These are phyloP conservation scores for Chlorella vulgaris DNA, from an alignment of 139 green algal genomes.

Conservation along the genomic window DNA sequence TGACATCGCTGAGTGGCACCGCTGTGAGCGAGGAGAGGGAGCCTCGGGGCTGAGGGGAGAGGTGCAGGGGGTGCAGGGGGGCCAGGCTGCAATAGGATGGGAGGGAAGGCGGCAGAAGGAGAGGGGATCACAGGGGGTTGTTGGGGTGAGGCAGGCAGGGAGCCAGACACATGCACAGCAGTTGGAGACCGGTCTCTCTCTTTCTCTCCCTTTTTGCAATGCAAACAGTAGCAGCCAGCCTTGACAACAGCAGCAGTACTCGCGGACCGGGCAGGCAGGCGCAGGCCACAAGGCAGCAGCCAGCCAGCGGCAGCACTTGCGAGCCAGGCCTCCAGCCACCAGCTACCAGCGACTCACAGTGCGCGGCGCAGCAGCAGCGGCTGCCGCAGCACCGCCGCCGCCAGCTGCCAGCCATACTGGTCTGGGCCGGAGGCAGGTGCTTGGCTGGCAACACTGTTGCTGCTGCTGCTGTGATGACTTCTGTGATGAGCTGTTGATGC, in stretches of 20 bases:
- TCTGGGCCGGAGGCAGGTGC: neutral
- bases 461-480: neutral
- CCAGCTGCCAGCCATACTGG: neutral
- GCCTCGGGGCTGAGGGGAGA: constrained; percentile 53
- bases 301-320: neutral
- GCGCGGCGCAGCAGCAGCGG: neutral
- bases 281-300: neutral
- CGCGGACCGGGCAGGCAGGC: no score
- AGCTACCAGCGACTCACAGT: constrained; percentile 1
- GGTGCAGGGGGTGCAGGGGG: constrained; percentile 11
- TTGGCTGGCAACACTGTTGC: no score
- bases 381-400: neutral
- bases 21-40: constrained; percentile 57
- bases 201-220: no score
- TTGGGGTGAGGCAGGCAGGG: neutral
- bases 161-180: no score
- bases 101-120: neutral
- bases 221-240: no score
- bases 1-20: constrained; percentile 9
- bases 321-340: neutral
- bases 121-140: neutral
- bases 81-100: neutral
- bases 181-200: no score
- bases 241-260: no score
- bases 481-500: no score